Percentiles rank a stretch among this genome's conserved stretches.
Evolutionary conservation across 2,329 filamentous ascomycete genomes (phyloP).

Genomic region (Monilinia aucupariae): DNA sequence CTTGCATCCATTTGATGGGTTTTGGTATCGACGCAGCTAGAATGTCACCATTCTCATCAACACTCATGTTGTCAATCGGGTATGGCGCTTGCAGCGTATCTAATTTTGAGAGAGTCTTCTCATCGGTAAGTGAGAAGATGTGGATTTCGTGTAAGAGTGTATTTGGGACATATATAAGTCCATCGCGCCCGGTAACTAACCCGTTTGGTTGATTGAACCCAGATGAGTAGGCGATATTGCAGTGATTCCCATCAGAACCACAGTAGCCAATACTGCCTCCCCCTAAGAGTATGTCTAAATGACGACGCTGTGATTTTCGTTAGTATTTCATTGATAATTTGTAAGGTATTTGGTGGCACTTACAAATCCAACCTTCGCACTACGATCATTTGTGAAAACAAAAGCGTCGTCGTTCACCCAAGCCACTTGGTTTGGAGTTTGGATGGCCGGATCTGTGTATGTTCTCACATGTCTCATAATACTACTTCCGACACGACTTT

Average conservation of each 20-base stretch:
- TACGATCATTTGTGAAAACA: slow-evolving; percentile 38
- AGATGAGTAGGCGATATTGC: slow-evolving; percentile 30
- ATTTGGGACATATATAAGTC: slow-evolving; percentile 36
- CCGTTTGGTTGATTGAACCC: slow-evolving; percentile 36
- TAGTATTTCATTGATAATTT: neutral
- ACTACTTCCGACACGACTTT: slow-evolving; percentile 26
- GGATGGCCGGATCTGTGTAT: slow-evolving; percentile 31
- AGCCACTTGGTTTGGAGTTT: slow-evolving; percentile 37
- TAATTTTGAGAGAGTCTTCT: slow-evolving; percentile 21
- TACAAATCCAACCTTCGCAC: slow-evolving; percentile 31
- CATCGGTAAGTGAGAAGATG: slow-evolving; percentile 17
- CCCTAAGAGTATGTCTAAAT: slow-evolving; percentile 30
- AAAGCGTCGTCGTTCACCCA: slow-evolving; percentile 35
- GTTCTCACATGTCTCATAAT: slow-evolving; percentile 35
- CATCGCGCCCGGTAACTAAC: slow-evolving; percentile 33
- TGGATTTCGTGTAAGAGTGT: slow-evolving; percentile 20
- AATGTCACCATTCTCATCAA: slow-evolving; percentile 37
- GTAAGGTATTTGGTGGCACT: slow-evolving; percentile 13
- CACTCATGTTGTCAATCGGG: slow-evolving; percentile 36
- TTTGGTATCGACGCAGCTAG: slow-evolving; percentile 36
- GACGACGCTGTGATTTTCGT: slow-evolving; percentile 23
- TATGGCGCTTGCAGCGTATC: slow-evolving; percentile 31
- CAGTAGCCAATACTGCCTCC: slow-evolving; percentile 35
- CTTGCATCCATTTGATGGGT: slow-evolving; percentile 22
- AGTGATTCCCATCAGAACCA: slow-evolving; percentile 20